phyloP scores from a whole-genome alignment of 2,329 filamentous ascomycete species.

The Xylaria sp. region DNA sequence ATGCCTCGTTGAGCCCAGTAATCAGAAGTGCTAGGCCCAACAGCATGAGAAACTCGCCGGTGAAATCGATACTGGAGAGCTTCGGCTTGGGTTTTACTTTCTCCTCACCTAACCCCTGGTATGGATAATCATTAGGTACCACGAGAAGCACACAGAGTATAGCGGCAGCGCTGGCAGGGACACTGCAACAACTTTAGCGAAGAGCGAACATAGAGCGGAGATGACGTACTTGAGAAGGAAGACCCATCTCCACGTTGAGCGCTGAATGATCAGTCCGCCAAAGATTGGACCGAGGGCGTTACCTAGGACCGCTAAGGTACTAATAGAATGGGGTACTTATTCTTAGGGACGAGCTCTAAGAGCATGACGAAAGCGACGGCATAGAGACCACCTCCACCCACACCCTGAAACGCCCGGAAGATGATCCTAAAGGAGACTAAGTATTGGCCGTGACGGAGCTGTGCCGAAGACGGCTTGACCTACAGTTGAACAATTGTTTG shows the following conservation, averaged over 20 bases:
- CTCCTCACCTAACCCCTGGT: constrained; percentile 2
- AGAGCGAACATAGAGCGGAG: neutral
- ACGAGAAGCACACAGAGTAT: constrained; percentile 3
- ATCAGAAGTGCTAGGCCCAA: constrained; percentile 8
- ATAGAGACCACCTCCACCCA: constrained; percentile 75
- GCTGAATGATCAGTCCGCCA: constrained; percentile 23
- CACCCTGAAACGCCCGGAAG: constrained; percentile 44
- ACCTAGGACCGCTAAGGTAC: constrained; percentile 10
- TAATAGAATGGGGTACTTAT: constrained; percentile 6
- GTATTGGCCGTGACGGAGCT: neutral
- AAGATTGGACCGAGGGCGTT: constrained; percentile 28
- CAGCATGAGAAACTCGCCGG: constrained; percentile 5
- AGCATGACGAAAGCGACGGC: constrained; percentile 72
- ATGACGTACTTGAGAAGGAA: constrained; percentile 30
- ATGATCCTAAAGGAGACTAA: neutral
- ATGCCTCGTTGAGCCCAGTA: constrained; percentile 4
- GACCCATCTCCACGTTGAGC: constrained; percentile 28
- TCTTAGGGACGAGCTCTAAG: constrained; percentile 68
- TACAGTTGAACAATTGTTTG: constrained; percentile 18
- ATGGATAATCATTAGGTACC: constrained; percentile 8
- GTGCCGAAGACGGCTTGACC: neutral
- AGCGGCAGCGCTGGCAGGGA: neutral
- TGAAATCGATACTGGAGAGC: constrained; percentile 5
- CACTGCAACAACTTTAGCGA: constrained; percentile 1
- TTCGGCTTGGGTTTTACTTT: neutral